Conservation (phyloP, 1,284 basidiomycete genomes). For the Athelia psychrophila region DNA sequence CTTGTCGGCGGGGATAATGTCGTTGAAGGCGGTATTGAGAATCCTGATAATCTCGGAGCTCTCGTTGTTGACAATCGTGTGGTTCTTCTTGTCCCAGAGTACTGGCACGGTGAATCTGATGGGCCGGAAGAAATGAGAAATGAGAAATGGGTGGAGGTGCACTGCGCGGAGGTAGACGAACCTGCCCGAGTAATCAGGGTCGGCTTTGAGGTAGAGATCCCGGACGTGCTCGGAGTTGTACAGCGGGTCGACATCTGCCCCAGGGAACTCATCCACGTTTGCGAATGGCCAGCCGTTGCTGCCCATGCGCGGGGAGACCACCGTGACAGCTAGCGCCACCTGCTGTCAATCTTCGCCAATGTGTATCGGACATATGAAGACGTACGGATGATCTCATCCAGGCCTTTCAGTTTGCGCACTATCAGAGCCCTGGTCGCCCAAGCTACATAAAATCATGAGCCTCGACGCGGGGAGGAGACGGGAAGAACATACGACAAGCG, state of each 20-base stretch:
- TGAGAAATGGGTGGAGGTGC: no score
- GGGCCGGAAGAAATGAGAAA: neutral
- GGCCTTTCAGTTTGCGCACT: conserved; percentile 86
- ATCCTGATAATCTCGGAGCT: conserved; percentile 93
- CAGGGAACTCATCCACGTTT: conserved; percentile 65
- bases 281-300: conserved; percentile 88
- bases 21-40: conserved; percentile 84
- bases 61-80: conserved; percentile 95
- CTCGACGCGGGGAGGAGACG: neutral
- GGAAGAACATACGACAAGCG: conserved; percentile 62
- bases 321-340: conserved; percentile 57
- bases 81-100: conserved; percentile 90
- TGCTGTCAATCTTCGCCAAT: neutral
- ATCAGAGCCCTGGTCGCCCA: conserved; percentile 96
- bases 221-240: conserved; percentile 72
- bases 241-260: conserved; percentile 70
- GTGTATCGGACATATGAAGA: conserved; percentile 5
- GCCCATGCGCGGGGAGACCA: conserved; percentile 88
- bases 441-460: conserved; percentile 38
- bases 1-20: conserved; percentile 61
- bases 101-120: conserved; percentile 86
- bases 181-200: conserved; percentile 71
- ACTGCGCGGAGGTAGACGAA: conserved; percentile 20
- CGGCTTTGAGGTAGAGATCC: conserved; percentile 82
- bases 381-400: conserved; percentile 82